Evolutionary conservation across 768 basidiomycete species (phyloP).

Genomic region (Tulasnella sp.): DNA sequence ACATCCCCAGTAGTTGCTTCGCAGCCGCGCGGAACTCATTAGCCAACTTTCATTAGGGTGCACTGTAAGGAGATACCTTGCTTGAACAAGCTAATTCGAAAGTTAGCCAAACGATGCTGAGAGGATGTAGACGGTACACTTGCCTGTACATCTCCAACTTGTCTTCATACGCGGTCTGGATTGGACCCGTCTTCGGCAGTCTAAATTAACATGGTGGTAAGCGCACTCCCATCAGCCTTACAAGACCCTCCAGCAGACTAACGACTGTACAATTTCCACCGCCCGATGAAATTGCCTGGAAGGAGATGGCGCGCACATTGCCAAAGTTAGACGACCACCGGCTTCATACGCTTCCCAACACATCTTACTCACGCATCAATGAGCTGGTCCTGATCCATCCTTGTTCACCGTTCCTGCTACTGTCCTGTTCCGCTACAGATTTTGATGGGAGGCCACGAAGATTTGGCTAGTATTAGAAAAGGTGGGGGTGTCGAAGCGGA

Average conservation of each 20-base stretch:
- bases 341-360: not conserved
- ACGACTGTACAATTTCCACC: conserved; percentile 86
- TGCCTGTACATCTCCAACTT: conserved; percentile 93
- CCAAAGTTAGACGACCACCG: not conserved
- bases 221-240: not conserved
- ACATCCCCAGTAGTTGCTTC: conserved; percentile 91
- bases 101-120: not conserved
- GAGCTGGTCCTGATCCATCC: conserved; percentile 27
- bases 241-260: conserved; percentile 21
- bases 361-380: conserved; percentile 30
- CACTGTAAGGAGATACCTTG: conserved; percentile 62
- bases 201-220: conserved; percentile 41
- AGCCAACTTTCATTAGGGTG: not conserved
- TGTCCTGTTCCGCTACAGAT: not conserved
- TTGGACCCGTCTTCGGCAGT: conserved; percentile 90
- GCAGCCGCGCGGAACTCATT: not conserved
- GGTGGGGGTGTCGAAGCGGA: not conserved
- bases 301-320: not conserved
- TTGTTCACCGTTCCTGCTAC: not conserved
- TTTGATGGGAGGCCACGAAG: not conserved
- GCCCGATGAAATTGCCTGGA: conserved; percentile 83
- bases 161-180: conserved; percentile 95
- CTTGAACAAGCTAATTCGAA: conserved; percentile 72
- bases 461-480: not conserved
- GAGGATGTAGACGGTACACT: conserved; percentile 37